Base-by-base conservation (phyloP, 139 green algal species). In the Diplosphaera chodatii region DNA sequence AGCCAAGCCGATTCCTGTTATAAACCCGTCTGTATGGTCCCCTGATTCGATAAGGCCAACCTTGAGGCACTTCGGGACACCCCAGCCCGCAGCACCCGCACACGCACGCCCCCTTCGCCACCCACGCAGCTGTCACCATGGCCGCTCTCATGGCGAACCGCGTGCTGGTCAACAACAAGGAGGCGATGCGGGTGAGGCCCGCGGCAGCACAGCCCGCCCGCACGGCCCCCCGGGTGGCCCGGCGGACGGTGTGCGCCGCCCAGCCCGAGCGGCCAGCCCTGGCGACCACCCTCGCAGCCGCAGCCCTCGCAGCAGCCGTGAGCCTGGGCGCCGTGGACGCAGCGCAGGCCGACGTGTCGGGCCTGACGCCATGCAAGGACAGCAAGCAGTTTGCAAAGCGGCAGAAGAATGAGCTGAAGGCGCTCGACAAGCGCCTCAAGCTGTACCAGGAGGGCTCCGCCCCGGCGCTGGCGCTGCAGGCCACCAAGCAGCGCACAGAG, bases 301-400 rank as follows among this genome's bases (percentile, higher is more conserved):
- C 85, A 32, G 82, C 87, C 3, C 84, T 96, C 30, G 85, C 89
- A 48, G 73, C 87, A 21, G 74, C 85, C 40, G 75, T 92, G 55
- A 69, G 69, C 71, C 77, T 97, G 29, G 77, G 78, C 33, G 55
- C 72, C 40, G 90, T 92, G 4, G 80, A 93, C n/a, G 80, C 89
- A 66, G 92, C 91, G 16, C 68, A 85, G 25, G 94, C 94, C n/a
- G 91, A 98, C 69, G 89, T 98, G 28, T 77, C 91, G 27, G 92
- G 95, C 64, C 86, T 99, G 37, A 99, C 95, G 55, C 91, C 90
- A 21, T 99, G 95, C 95, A 85, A 84, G 41, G 80, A 98, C 82
- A 94, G 84, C 87, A 98, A 98, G 89, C 87, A 87, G 13, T 99
- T 92, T 79, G 83, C 81, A 64, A 98, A 97, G 91, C 81, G 82